phyloP scores from a whole-genome alignment of 805 yeast species.

The Myxozyma udenii region DNA sequence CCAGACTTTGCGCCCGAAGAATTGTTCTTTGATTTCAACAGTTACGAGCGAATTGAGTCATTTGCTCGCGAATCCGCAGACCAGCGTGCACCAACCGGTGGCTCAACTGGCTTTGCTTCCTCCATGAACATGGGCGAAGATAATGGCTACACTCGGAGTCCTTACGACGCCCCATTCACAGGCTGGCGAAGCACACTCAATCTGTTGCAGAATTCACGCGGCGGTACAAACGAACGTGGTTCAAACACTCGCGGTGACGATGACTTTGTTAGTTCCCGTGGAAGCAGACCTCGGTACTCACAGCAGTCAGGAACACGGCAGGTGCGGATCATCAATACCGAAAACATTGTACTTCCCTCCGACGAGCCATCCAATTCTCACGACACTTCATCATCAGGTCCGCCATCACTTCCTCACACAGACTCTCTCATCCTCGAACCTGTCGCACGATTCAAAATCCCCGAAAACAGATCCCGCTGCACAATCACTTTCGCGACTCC shows the following conservation, averaged over 20 bases:
- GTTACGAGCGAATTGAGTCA: neutral
- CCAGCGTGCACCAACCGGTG: neutral
- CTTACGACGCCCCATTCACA: too few species aligned
- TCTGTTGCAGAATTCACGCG: too few species aligned
- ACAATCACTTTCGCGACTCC: slow-evolving; percentile 26
- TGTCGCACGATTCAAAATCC: slow-evolving; percentile 21
- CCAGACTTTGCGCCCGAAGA: neutral
- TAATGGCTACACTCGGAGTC: too few species aligned
- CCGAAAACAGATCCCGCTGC: slow-evolving; percentile 22
- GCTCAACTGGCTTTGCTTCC: too few species aligned
- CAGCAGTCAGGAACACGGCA: too few species aligned
- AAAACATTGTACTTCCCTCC: slow-evolving; percentile 6
- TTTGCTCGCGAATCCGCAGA: neutral
- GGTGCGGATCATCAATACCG: slow-evolving; percentile 20
- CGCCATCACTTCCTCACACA: slow-evolving; percentile 15
- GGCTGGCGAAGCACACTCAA: too few species aligned
- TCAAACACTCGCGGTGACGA: too few species aligned
- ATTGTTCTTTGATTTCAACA: neutral
- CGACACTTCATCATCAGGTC: neutral
- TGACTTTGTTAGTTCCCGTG: too few species aligned
- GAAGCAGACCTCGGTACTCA: too few species aligned
- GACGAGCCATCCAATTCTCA: neutral
- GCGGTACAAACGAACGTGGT: too few species aligned
- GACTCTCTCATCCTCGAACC: slow-evolving; percentile 21
- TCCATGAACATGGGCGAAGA: too few species aligned